Evolutionary conservation across 441 rosid species (phyloP).

Genomic region (Erodium texanum): DNA sequence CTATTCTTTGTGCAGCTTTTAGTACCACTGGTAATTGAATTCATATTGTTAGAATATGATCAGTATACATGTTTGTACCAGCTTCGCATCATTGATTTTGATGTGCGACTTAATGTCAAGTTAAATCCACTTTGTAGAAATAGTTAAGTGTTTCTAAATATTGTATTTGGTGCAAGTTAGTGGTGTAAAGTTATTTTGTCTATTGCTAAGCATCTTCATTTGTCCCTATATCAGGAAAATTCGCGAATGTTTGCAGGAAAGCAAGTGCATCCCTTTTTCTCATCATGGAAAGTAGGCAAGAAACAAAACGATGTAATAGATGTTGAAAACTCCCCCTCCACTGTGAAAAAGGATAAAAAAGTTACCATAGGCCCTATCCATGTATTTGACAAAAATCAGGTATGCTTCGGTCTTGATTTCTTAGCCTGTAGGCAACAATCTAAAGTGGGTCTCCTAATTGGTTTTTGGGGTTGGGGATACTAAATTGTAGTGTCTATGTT

Average conservation of each 20-base stretch:
- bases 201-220: constrained; percentile 14
- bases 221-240: constrained; percentile 54
- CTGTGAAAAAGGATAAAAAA: constrained; percentile 25
- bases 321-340: constrained; percentile 21
- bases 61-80: not conserved
- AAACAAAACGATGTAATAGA: constrained; percentile 35
- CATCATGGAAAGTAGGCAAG: constrained; percentile 43
- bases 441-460: not conserved
- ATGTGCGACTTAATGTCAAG: too few species aligned
- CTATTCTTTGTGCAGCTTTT: constrained; percentile 1
- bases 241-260: constrained; percentile 56
- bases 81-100: not conserved
- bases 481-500: not conserved
- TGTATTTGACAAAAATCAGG: constrained; percentile 68
- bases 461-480: not conserved
- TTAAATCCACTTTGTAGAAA: too few species aligned
- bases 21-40: constrained; percentile 2
- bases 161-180: not conserved
- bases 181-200: not conserved
- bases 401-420: constrained; percentile 14
- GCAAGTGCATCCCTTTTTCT: constrained; percentile 80
- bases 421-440: not conserved
- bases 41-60: not conserved
- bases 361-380: constrained; percentile 68
- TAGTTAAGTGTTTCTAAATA: not conserved